Conservation (phyloP, 257 asterid genomes). For the Fraxinus excelsior region DNA sequence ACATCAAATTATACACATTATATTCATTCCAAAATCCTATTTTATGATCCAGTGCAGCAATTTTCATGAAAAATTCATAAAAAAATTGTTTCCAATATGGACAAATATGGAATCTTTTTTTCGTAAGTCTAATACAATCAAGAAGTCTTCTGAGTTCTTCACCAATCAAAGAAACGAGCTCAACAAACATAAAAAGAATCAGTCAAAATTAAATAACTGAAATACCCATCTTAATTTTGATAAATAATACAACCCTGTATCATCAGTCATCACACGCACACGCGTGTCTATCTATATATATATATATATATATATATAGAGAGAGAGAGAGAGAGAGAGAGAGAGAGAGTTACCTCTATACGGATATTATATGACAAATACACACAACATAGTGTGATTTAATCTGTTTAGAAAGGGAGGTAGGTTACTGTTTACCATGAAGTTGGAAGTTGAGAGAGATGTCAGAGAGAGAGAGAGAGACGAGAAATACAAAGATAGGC, state of each 20-base stretch:
- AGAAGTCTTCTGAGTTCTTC: not conserved
- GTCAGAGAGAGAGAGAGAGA: not conserved
- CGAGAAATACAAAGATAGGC: not conserved
- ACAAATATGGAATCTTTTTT: not conserved
- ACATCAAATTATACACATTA: not conserved
- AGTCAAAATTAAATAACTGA: not conserved
- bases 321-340: not conserved
- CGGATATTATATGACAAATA: not conserved
- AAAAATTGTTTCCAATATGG: not conserved
- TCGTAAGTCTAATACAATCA: not conserved
- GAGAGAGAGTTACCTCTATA: not conserved
- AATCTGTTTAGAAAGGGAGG: not conserved
- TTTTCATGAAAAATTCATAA: too few relatives aligned
- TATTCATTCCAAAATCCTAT: not conserved
- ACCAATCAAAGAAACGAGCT: slow-evolving; percentile 3
- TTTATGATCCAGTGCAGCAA: not conserved
- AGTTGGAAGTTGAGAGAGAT: not conserved
- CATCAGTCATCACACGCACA: too few relatives aligned
- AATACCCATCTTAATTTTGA: not conserved
- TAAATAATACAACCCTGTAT: too few relatives aligned
- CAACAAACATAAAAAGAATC: not conserved
- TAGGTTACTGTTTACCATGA: not conserved
- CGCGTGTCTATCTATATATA: too few relatives aligned
- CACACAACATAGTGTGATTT: not conserved
- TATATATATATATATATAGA: too few relatives aligned